Conservation (phyloP, 768 basidiomycete species). For the Trametopsis cervina region DNA sequence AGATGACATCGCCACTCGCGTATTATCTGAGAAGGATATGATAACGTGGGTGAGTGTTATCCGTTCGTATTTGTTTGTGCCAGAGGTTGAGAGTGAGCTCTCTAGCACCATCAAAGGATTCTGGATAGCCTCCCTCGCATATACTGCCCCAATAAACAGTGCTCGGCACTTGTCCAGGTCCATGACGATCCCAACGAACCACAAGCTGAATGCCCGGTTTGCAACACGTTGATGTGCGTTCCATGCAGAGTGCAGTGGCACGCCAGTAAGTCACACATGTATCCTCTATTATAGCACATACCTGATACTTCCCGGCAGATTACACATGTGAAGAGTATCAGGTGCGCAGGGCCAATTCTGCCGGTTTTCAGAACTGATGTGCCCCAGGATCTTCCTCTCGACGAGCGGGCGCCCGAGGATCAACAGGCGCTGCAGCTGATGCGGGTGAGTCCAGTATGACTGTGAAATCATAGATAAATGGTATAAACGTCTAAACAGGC, state of each 20-base stretch:
- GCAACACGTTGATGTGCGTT: conserved; percentile 27
- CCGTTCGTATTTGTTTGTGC: neutral
- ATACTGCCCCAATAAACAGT: conserved; percentile 33
- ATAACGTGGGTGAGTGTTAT: conserved; percentile 26
- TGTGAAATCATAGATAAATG: neutral
- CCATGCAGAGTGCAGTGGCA: conserved; percentile 32
- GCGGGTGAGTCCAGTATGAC: conserved; percentile 19
- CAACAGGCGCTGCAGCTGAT: conserved; percentile 27
- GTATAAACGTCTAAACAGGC: conserved; percentile 20
- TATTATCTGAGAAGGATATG: conserved; percentile 28
- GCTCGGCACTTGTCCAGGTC: conserved; percentile 29
- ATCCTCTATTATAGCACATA: neutral
- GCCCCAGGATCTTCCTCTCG: conserved; percentile 27
- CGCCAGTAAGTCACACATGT: conserved; percentile 19
- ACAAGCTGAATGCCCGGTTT: conserved; percentile 29
- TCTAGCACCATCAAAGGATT: conserved; percentile 30
- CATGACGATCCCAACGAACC: conserved; percentile 29
- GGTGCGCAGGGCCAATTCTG: conserved; percentile 5
- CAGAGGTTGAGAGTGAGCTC: neutral
- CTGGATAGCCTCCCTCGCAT: conserved; percentile 28
- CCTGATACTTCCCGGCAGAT: conserved; percentile 14
- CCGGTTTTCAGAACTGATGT: neutral
- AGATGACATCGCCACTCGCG: conserved; percentile 27
- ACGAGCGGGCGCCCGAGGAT: conserved; percentile 34
- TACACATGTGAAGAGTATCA: conserved; percentile 28